Evolutionary conservation across 2,329 filamentous ascomycete species (phyloP), one percentile per base, ranked within the genome.

Genomic region (Pestalotiopsis sp.): DNA sequence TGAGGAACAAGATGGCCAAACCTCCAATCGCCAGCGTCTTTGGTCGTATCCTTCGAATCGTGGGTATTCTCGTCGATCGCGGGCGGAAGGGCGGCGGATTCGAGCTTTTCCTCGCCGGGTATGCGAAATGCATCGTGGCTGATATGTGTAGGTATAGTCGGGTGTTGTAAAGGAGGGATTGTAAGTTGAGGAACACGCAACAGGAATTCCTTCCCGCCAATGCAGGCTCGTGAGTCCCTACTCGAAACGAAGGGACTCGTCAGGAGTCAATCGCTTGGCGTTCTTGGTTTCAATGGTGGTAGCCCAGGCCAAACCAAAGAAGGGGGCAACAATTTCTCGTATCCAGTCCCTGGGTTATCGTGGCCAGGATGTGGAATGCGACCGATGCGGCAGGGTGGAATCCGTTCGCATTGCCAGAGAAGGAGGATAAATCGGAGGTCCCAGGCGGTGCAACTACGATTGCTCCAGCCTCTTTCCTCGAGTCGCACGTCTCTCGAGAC

Each of bases 101-200:
- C 72, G 93, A 95, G 77, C 88, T 90, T 83, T 95, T 97, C 80
- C 94, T 92, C 76, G 93, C 89, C 67, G 94, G 94, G 75, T 97
- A 91, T 72, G 95, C 94, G 85, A 95, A 94, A 80, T 97, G 95
- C 94, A 97, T 96, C 74, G 75, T 84, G 76, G n/a, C 17, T 23
- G 7, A 20, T 49, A 14, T n/a, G 60, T 60, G 52, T 31, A 63
- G 20, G 52, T 41, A 61, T 36, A 25, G n/a, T 61, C 31, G 13
- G 64, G 41, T 65, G 5, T 20, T 14, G 7, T 36, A 27, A 23
- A 23, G 57, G 25, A 13, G 57, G 3, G 45, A 17, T 9, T n/a
- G 20, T 23, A 23, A 59, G 23, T 27, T 59, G 57, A 27, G 25
- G 13, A 59, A 20, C 6, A 23, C 27, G 12, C n/a, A 36, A 14